Conservation (phyloP, 495 filamentous ascomycete species). For the Cercophora newfieldiana region DNA sequence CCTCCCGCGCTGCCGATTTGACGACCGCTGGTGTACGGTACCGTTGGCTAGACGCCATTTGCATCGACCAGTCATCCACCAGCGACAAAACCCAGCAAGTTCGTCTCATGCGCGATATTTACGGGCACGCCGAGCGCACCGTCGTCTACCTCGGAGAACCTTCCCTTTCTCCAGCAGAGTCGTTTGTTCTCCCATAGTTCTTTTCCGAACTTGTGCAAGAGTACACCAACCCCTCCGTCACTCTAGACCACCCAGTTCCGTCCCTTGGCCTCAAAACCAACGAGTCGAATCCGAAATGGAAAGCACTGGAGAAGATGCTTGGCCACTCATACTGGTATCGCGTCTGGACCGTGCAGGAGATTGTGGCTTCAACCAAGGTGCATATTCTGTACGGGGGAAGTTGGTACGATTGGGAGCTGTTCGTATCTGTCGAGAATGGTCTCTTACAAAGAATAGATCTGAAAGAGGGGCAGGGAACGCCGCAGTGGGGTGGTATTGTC, state of each 20-base stretch:
- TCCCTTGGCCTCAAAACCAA: not conserved
- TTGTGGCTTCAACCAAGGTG: not conserved
- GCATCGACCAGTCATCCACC: not conserved
- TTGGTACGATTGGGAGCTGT: not conserved
- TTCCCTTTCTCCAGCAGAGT: not conserved
- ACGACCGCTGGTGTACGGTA: not conserved
- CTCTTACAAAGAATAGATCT: not conserved
- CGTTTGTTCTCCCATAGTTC: too few species aligned
- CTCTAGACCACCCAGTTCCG: not conserved
- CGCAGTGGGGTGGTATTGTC: not conserved
- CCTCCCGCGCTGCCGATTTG: not conserved
- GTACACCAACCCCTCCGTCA: not conserved
- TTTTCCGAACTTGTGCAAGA: too few species aligned
- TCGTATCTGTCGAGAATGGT: not conserved
- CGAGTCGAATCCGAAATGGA: not conserved
- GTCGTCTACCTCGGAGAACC: not conserved
- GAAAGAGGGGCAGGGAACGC: not conserved
- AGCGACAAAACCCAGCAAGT: not conserved
- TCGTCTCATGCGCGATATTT: not conserved
- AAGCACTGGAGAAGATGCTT: not conserved
- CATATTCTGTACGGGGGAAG: not conserved
- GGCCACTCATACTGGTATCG: not conserved
- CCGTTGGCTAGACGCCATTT: too few species aligned
- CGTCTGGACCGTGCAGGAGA: not conserved
- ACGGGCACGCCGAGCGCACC: not conserved